Percentiles rank a stretch among this genome's conserved stretches.
Conservation (phyloP, 2,329 filamentous ascomycete species). For the Domatiomyces catenatus region DNA sequence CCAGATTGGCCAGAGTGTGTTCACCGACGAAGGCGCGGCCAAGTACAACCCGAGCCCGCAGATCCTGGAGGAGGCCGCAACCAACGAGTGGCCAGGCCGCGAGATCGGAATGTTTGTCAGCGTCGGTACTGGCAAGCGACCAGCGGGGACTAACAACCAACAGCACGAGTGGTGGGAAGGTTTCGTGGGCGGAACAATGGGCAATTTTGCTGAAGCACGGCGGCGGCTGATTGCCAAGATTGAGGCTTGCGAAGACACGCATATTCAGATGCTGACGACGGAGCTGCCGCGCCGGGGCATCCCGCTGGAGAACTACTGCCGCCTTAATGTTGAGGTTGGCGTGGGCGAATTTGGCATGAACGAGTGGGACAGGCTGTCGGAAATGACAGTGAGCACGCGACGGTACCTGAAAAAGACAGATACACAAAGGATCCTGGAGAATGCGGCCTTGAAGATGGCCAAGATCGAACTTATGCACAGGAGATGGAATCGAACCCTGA, state of each 20-base stretch:
- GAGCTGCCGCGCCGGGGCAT: slow-evolving; percentile 63
- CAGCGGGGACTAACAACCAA: slow-evolving; percentile 51
- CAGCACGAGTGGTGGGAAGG: slow-evolving; percentile 82
- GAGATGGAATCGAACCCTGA: slow-evolving; percentile 35
- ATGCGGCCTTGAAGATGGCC: slow-evolving; percentile 64
- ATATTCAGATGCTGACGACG: slow-evolving; percentile 70
- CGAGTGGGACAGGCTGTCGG: slow-evolving; percentile 84
- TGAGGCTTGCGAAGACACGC: slow-evolving; percentile 83
- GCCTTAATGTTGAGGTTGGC: slow-evolving; percentile 90
- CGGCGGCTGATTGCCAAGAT: slow-evolving; percentile 77
- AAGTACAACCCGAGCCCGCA: slow-evolving; percentile 82
- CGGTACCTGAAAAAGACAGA: slow-evolving; percentile 61
- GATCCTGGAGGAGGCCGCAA: slow-evolving; percentile 72
- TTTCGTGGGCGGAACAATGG: slow-evolving; percentile 54
- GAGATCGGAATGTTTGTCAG: slow-evolving; percentile 87
- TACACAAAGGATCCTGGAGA: slow-evolving; percentile 62
- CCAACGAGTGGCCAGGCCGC: slow-evolving; percentile 89
- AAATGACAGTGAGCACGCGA: slow-evolving; percentile 84
- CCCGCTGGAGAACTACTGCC: slow-evolving; percentile 79
- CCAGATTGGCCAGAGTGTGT: slow-evolving; percentile 79
- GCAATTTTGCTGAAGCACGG: slow-evolving; percentile 81
- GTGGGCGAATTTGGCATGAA: slow-evolving; percentile 97
- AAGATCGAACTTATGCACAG: slow-evolving; percentile 66
- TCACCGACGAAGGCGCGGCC: slow-evolving; percentile 82
- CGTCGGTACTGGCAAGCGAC: slow-evolving; percentile 81